phyloP scores from a whole-genome alignment of 148 eudicot genomes.

The Persicaria tinctoria region DNA sequence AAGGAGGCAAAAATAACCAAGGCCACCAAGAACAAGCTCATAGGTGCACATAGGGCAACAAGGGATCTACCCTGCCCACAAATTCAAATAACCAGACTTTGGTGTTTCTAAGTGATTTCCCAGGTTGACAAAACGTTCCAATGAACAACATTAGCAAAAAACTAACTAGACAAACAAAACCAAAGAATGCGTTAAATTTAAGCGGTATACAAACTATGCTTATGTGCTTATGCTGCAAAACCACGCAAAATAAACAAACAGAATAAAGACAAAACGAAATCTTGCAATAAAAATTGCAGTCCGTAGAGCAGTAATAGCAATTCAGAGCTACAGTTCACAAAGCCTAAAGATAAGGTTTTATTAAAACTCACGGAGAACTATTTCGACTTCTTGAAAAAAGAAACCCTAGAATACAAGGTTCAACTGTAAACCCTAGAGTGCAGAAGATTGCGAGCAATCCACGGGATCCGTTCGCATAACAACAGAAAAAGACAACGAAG shows the following conservation, averaged over 20 bases:
- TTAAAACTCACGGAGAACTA: too few species aligned
- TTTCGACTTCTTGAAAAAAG: not conserved
- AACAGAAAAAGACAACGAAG: not conserved
- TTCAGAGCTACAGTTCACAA: not conserved
- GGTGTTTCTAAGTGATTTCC: not conserved
- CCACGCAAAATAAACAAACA: not conserved
- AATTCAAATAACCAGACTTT: not conserved
- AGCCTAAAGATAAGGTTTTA: not conserved
- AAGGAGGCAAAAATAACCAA: not conserved
- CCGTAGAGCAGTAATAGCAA: not conserved
- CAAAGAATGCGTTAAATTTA: not conserved
- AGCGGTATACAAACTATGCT: not conserved
- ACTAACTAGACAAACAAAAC: not conserved
- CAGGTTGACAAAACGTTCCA: not conserved
- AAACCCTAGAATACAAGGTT: conserved; percentile 7
- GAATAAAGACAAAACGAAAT: not conserved
- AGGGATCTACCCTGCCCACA: not conserved
- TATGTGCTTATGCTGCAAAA: not conserved
- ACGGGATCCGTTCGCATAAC: not conserved
- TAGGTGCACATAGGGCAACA: not conserved
- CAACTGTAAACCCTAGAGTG: not conserved
- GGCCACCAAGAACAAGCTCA: conserved; percentile 3
- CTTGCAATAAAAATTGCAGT: not conserved
- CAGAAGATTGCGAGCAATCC: not conserved
- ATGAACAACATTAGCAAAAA: not conserved